These are phyloP conservation scores for Auricularia auricula-judae DNA, from an alignment of 768 basidiomycete genomes.

Conservation along the genomic window DNA sequence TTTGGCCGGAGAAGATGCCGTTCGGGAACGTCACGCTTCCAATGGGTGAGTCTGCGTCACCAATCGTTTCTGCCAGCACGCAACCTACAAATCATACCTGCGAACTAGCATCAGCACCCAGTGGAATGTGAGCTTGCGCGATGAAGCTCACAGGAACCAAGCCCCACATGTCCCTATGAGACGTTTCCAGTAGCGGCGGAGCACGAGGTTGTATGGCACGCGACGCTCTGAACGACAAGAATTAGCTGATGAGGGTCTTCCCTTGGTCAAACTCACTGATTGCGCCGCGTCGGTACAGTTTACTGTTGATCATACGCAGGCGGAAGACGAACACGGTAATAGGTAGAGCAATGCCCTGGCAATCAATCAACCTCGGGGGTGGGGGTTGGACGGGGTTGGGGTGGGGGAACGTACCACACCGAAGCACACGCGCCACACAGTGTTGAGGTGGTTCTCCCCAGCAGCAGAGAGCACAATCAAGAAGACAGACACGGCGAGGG, in stretches of 20 bases:
- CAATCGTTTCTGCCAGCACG: not conserved
- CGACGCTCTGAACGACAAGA: slow-evolving; percentile 20
- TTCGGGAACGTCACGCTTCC: slow-evolving; percentile 52
- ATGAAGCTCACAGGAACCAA: slow-evolving; percentile 32
- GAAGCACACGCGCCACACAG: slow-evolving; percentile 60
- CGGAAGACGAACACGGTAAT: slow-evolving; percentile 64
- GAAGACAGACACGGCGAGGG: slow-evolving; percentile 55
- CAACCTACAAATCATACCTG: not conserved
- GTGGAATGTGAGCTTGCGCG: not conserved
- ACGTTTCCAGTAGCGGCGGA: slow-evolving; percentile 55
- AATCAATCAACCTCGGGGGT: not conserved
- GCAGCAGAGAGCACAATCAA: slow-evolving; percentile 58
- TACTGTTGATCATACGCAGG: slow-evolving; percentile 58
- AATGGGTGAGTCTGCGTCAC: not conserved
- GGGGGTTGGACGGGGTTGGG: not conserved
- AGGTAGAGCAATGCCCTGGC: slow-evolving; percentile 42
- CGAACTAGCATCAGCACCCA: not conserved
- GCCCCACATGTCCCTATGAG: slow-evolving; percentile 65
- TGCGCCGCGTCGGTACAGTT: slow-evolving; percentile 50
- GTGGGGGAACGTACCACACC: slow-evolving; percentile 23
- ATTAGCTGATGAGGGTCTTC: slow-evolving; percentile 2
- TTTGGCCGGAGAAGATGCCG: slow-evolving; percentile 54
- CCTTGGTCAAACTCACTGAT: slow-evolving; percentile 34
- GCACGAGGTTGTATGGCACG: slow-evolving; percentile 50
- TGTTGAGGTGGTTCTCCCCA: slow-evolving; percentile 46